These are phyloP conservation scores for Dothideomycetidae sp. DNA, from an alignment of 2,329 filamentous ascomycete species.

Conservation along the genomic window DNA sequence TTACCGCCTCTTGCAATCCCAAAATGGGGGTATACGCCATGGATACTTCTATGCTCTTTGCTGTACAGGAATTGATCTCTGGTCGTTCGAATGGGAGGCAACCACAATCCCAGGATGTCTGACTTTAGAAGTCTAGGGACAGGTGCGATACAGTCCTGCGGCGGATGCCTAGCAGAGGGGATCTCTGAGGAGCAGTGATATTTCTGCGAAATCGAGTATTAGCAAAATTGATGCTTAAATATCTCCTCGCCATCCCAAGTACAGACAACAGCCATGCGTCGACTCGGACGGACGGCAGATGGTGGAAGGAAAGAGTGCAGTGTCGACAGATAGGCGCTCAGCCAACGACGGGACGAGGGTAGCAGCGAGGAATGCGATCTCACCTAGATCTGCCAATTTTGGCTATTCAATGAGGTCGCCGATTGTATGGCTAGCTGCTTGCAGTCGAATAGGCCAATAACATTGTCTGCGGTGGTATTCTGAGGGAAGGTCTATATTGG, in stretches of 20 bases:
- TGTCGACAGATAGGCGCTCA: background rate
- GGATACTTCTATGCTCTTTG: slow-evolving; percentile 1
- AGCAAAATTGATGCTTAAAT: too few relatives aligned
- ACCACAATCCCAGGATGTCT: too few relatives aligned
- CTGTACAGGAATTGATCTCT: background rate
- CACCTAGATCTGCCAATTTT: background rate
- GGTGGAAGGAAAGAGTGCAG: background rate
- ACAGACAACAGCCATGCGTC: too few relatives aligned
- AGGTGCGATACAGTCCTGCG: too few relatives aligned
- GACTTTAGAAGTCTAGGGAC: too few relatives aligned
- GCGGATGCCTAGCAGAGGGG: too few relatives aligned
- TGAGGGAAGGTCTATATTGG: background rate
- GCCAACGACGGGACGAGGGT: slow-evolving; percentile 1
- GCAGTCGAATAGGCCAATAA: slow-evolving; percentile 1
- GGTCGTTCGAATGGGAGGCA: too few relatives aligned
- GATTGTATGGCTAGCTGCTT: slow-evolving; percentile 5
- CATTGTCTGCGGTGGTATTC: slow-evolving; percentile 4
- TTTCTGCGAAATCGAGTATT: too few relatives aligned
- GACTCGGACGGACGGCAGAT: background rate
- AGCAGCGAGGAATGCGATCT: slow-evolving; percentile 9
- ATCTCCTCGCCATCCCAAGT: too few relatives aligned
- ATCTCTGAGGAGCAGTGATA: too few relatives aligned
- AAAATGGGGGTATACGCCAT: slow-evolving; percentile 8
- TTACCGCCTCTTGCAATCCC: slow-evolving; percentile 7
- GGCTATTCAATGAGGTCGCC: slow-evolving; percentile 5